Conservation (phyloP, 2,329 filamentous ascomycete species). For the Fusarium sp. region DNA sequence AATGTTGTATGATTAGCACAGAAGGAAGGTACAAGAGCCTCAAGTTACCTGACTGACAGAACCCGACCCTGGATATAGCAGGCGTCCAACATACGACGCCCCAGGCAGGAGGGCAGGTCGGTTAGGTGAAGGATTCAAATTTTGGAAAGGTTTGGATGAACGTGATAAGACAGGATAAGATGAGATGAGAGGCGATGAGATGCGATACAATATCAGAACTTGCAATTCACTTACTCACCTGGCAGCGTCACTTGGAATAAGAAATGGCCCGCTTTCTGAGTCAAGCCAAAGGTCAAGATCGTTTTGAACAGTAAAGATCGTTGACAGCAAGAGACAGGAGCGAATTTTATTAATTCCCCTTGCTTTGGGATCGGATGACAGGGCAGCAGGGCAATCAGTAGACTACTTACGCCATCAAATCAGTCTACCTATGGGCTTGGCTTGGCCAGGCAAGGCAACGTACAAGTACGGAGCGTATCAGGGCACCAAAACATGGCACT, state of each 20-base stretch:
- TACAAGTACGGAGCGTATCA: not conserved
- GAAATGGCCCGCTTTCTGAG: constrained; percentile 27
- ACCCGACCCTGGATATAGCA: not conserved
- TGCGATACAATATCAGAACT: constrained; percentile 10
- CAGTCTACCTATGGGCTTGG: not conserved
- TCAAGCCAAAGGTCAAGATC: constrained; percentile 11
- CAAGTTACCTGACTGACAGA: constrained; percentile 13
- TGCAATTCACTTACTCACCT: constrained; percentile 5
- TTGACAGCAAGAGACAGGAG: constrained; percentile 2
- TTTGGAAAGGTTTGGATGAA: constrained; percentile 1
- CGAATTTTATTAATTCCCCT: constrained; percentile 20
- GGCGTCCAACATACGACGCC: not conserved
- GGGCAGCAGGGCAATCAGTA: constrained; percentile 10
- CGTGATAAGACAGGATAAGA: constrained; percentile 7
- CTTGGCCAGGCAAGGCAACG: not conserved
- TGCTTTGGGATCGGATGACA: constrained; percentile 30
- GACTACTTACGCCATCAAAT: constrained; percentile 1
- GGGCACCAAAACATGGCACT: constrained; percentile 37
- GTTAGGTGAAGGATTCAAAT: constrained; percentile 1
- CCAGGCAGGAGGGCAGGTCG: not conserved
- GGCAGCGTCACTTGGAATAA: constrained; percentile 12
- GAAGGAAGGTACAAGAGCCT: not conserved
- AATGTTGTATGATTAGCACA: constrained; percentile 8
- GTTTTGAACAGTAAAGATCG: constrained; percentile 7
- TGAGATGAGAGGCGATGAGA: not conserved